Base-by-base conservation (phyloP, 306 rosid species). In the Lupinus albus region DNA sequence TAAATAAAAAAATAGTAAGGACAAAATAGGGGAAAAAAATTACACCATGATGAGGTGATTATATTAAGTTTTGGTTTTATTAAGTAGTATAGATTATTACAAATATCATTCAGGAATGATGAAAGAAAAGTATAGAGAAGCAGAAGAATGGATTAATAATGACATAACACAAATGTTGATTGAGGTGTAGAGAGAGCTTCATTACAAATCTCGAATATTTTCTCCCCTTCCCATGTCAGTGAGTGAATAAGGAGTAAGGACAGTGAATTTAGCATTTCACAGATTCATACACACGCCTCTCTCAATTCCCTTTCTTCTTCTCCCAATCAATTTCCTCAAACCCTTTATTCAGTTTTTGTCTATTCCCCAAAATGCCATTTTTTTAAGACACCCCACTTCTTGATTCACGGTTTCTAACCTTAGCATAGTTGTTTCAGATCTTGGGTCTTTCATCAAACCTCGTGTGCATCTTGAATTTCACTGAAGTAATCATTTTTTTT, bases 371-470 rank as follows among this genome's bases (percentile, higher is more conserved):
- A 54, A 47, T 25, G 20, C 17, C 38, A 25, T 17, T 46, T 12
- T 7, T 11, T 61, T 16, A 25, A 25, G 15, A 38, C 42, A 10
- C 65, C 57, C 60, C 69, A 18, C n/a, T 53, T 72, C 16, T 30
- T 47, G 46, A 66, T 79, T 55, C 47, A n/a, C 74, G 7, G 32
- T 49, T 61, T 8, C 36, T 8, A 66, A 63, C 64, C 70, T 39
- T 6, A 46, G 55, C 79, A 78, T 60, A 47, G 68, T 73, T 53
- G 54, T 33, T 36, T 71, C 71, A 47, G 82, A 87, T 81, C 82
- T 38, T 45, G 68, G 21, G 16, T 80, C 44, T 3, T 51, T 5
- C 68, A 1, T 38, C 17, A 38, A 76, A 30, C 58, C 63, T 59
- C 8, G 12, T 46, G 5, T 44, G 6, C 60, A 61, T 77, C 52